Conservation (phyloP, 192 early-diverging fungal genomes). For the Podochytrium sp. region DNA sequence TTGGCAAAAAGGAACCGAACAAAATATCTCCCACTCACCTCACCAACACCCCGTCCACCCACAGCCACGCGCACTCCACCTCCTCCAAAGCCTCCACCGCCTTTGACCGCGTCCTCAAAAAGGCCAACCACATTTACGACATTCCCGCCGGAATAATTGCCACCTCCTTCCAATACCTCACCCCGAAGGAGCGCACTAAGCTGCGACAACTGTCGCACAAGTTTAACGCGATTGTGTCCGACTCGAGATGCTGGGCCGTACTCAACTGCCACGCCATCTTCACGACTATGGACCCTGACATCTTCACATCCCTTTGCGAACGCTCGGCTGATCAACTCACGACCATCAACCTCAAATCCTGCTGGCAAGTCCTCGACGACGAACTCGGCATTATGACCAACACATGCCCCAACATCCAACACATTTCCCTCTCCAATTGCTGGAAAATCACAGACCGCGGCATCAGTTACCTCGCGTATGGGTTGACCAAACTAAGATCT, state of each 20-base stretch:
- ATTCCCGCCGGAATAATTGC: slow-evolving; percentile 29
- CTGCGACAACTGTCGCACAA: slow-evolving; percentile 35
- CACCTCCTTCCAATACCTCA: slow-evolving; percentile 25
- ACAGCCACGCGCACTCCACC: neutral
- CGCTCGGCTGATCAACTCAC: slow-evolving; percentile 32
- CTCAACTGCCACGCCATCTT: slow-evolving; percentile 42
- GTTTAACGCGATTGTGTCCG: slow-evolving; percentile 41
- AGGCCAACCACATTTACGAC: slow-evolving; percentile 34
- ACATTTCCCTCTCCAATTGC: slow-evolving; percentile 50
- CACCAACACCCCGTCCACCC: neutral
- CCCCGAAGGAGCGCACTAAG: slow-evolving; percentile 31
- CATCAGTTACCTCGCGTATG: slow-evolving; percentile 34
- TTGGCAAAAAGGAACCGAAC: slow-evolving; percentile 30
- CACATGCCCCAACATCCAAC: slow-evolving; percentile 47
- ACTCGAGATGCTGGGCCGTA: slow-evolving; percentile 41
- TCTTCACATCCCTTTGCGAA: slow-evolving; percentile 22
- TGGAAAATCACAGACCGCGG: slow-evolving; percentile 61
- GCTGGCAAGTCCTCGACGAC: slow-evolving; percentile 49
- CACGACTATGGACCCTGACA: slow-evolving; percentile 16
- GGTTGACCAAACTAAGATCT: slow-evolving; percentile 24
- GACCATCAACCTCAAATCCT: slow-evolving; percentile 37
- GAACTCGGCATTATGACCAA: slow-evolving; percentile 36
- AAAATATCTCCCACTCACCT: neutral
- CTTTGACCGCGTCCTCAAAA: neutral
- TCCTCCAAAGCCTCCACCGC: neutral